These are phyloP conservation scores for Penicillium pancosmium DNA, from an alignment of 495 filamentous ascomycete species.

Conservation along the genomic window DNA sequence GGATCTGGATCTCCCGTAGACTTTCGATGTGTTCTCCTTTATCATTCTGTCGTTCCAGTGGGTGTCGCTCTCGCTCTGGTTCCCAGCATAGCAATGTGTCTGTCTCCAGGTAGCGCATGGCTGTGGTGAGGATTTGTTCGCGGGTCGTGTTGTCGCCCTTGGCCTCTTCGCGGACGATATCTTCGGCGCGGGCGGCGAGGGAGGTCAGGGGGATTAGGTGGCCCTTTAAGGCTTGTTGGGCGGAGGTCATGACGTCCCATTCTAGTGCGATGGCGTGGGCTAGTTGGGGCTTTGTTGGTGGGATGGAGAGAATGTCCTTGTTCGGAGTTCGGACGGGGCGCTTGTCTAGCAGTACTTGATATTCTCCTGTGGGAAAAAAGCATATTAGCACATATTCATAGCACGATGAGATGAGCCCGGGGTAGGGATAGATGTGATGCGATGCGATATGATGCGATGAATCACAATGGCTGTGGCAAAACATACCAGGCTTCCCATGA, in stretches of 20 bases:
- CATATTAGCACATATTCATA: not conserved
- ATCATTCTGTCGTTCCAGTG: conserved; percentile 31
- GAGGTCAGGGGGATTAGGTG: conserved; percentile 93
- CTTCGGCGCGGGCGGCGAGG: conserved; percentile 74
- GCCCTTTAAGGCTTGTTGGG: conserved; percentile 72
- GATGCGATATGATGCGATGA: too few species aligned
- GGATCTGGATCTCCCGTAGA: conserved; percentile 73
- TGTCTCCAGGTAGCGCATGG: conserved; percentile 87
- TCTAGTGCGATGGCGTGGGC: conserved; percentile 87
- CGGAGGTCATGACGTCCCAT: conserved; percentile 83
- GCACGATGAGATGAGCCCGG: not conserved
- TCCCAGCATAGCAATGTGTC: conserved; percentile 96
- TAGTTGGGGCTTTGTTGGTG: conserved; percentile 74
- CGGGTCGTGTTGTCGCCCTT: conserved; percentile 47
- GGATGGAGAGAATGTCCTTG: conserved; percentile 72
- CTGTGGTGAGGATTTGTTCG: conserved; percentile 60
- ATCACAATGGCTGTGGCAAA: too few species aligned
- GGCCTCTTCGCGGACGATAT: conserved; percentile 73
- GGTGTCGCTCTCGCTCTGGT: conserved; percentile 52
- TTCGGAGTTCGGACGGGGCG: conserved; percentile 77
- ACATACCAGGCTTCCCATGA: conserved; percentile 51
- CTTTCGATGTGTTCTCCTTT: conserved; percentile 43
- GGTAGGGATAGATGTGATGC: not conserved
- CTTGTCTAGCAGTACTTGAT: conserved; percentile 77
- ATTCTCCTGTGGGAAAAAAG: conserved; percentile 51